Conservation (phyloP, 805 yeast species). For the Candida easanensis region DNA sequence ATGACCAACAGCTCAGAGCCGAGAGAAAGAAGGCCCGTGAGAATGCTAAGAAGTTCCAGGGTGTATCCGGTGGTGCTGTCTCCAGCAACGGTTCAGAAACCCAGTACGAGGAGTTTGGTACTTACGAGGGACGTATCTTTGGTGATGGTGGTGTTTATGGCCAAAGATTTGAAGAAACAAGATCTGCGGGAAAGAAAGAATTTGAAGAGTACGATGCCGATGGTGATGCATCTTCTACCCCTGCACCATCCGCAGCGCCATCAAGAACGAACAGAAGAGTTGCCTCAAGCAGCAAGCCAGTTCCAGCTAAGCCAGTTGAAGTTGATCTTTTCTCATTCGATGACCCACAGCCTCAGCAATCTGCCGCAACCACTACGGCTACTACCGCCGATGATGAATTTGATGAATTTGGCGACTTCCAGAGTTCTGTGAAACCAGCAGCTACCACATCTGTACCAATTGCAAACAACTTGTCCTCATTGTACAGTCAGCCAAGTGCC, state of each 20-base stretch:
- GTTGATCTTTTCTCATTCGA: slow-evolving; percentile 52
- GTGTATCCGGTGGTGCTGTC: slow-evolving; percentile 62
- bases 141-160: slow-evolving; percentile 76
- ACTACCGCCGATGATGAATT: slow-evolving; percentile 41
- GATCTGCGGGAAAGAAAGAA: slow-evolving; percentile 42
- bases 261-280: slow-evolving; percentile 22
- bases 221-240: slow-evolving; percentile 13
- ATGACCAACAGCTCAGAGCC: slow-evolving; percentile 69
- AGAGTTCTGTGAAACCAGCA: slow-evolving; percentile 45
- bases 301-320: slow-evolving; percentile 30
- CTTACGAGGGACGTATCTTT: slow-evolving; percentile 49
- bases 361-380: slow-evolving; percentile 7
- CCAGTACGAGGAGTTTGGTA: slow-evolving; percentile 49
- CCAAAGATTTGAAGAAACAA: slow-evolving; percentile 58
- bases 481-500: slow-evolving; percentile 29
- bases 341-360: slow-evolving; percentile 14
- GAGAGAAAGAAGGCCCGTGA: slow-evolving; percentile 92
- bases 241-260: slow-evolving; percentile 27
- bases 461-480: slow-evolving; percentile 30
- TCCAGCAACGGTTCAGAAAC: slow-evolving; percentile 25
- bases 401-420: slow-evolving; percentile 82
- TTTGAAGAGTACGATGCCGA: slow-evolving; percentile 65
- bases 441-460: slow-evolving; percentile 20
- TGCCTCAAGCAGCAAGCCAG: slow-evolving; percentile 31
- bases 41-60: slow-evolving; percentile 78